Base-by-base conservation (phyloP, 768 basidiomycete species). In the Suillus subaureus region DNA sequence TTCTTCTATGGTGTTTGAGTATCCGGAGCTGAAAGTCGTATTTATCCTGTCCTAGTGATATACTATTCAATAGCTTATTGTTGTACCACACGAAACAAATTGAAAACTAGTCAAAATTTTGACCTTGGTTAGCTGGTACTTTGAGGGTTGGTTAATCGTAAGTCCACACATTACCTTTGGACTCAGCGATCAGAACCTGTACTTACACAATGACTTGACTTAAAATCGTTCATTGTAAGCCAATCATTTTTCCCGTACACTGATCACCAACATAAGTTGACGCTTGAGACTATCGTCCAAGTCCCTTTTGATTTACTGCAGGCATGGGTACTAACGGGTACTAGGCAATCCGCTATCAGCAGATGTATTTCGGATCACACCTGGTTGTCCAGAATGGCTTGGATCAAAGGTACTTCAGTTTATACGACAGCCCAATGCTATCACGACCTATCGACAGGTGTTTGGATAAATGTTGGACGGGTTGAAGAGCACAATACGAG, bases 1-100 rank as follows among this genome's bases (percentile, higher is more conserved):
- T 76, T 69, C 31, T 70, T 76, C 64, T 75, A 76, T 37, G 70
- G 64, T 21, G 62, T 51, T 26, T 39, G 31, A 54, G 52, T 18
- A 54, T 58, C 16, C 0, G 16, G 23, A 26, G 57, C 35, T 40
- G 37, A 26, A 58, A 35, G n/a, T 18, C 6, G 4, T 18, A 51
- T 7, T 26, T 51, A 15, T 15, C 23, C 23, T 23, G 23, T 51
- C 70, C 15, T 16, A 18, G 28, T 52, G 7, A 28, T 52, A 52
- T 28, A 52, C 26, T 16, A 28, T 15, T 28, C 18, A 28, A 52
- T 28, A 49, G n/a, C 47, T 23, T 23, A 23, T 23, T 47, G 6
- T 47, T 47, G 12, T n/a, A 47, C 8, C 21, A 45, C 21, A 45
- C 21, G 4, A 21, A 45, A 11, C 21, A 18, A 18, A 45, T 45